Conservation (phyloP, 768 basidiomycete genomes). For the Macrolepiota albuminosa region DNA sequence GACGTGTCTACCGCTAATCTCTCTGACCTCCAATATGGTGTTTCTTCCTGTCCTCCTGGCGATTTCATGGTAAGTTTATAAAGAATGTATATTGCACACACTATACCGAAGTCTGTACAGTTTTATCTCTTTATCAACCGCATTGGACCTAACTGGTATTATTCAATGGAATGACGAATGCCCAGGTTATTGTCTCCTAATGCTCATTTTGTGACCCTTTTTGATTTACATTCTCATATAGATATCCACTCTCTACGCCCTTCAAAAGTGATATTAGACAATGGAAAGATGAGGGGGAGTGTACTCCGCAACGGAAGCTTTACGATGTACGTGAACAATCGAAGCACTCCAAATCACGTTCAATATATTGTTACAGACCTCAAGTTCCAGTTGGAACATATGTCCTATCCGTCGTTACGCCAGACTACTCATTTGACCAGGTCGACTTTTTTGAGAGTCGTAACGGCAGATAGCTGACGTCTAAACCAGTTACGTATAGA, state of each 20-base stretch:
- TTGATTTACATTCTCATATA: constrained; percentile 1
- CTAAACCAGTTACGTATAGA: constrained; percentile 61
- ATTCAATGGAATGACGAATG: constrained; percentile 73
- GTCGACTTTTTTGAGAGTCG: constrained; percentile 28
- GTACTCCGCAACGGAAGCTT: constrained; percentile 59
- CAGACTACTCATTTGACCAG: constrained; percentile 68
- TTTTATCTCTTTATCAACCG: constrained; percentile 27
- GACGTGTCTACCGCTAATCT: neutral
- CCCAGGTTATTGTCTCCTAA: constrained; percentile 34
- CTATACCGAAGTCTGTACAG: constrained; percentile 5
- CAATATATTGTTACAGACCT: constrained; percentile 36
- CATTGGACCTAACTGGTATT: constrained; percentile 56
- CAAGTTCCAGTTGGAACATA: constrained; percentile 68
- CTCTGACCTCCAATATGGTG: constrained; percentile 5
- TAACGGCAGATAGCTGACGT: constrained; percentile 1
- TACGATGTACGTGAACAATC: constrained; percentile 47
- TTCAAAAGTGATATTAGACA: constrained; percentile 57
- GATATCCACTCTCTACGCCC: constrained; percentile 38
- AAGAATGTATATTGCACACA: neutral
- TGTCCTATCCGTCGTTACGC: constrained; percentile 60
- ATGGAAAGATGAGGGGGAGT: constrained; percentile 47
- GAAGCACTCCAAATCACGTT: neutral
- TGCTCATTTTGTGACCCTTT: neutral
- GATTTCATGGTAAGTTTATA: constrained; percentile 23
- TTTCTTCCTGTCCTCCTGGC: constrained; percentile 18